Evolutionary conservation across 1,139 yeast genomes (phyloP), one percentile per base, ranked within the genome.

Genomic region (Spathaspora jeffriesii): DNA sequence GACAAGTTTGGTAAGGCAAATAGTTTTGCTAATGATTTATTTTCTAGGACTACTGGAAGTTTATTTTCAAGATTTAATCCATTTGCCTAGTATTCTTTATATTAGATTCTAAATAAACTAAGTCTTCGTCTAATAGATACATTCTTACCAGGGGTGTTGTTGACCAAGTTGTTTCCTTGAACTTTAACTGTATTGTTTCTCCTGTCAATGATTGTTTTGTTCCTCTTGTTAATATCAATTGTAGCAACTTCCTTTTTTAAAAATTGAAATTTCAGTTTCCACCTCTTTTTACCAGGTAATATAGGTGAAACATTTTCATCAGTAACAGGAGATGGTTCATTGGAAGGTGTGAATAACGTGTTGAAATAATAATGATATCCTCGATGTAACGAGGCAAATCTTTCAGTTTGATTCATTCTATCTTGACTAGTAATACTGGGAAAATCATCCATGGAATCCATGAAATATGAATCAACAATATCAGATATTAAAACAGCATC

Each of bases 1-100:
- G 97, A 92, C 63, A 89, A 87, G 67, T 92, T 88, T 57, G 86
- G 93, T 42, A 86, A 83, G 62, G 96, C 96, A n/a, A 73, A 69
- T 47, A 72, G 67, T 46, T 62, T 81, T 44, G 82, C 85, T 13
- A 69, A 70, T 32, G 74, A 71, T 50, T 55, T 82, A 17, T 73
- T 82, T 50, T 76, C 84, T 5, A 68, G 73, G 43, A 77, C 84
- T 31, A 65, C 83, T 1, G 73, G 77, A 15, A 65, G 71, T 5
- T 37, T 83, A 10, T 67, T 82, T 31, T 63, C 73, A n/a, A 73
- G 81, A 53, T 57, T 84, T 28, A 79, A 78, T 55, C 84, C 84
- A 8, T 75, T 79, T 53, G 62, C 43, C 21, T 28, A 30, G 40
- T 34, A 21, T 36, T 43, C 21, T 44, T 36, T 32, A 34, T 25